Conservation (phyloP, 176 grass and related monocot species). For the Hsuehochloa calcarea region DNA sequence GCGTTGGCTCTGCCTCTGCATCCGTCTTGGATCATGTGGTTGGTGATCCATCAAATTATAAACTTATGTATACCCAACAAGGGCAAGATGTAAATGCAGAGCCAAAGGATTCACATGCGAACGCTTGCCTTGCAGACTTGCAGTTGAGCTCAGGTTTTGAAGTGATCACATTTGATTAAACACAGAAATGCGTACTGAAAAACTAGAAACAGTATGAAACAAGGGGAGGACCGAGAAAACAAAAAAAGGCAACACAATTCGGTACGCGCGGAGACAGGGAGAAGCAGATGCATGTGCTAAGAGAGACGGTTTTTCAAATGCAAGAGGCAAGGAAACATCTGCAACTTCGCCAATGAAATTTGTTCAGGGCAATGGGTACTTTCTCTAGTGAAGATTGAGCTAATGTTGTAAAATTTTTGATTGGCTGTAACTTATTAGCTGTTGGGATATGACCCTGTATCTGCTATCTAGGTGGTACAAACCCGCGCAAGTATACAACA, state of each 20-base stretch:
- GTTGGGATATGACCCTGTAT: neutral
- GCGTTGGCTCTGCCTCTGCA: neutral
- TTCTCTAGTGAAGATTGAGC: neutral
- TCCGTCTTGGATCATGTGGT: neutral
- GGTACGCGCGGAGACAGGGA: neutral
- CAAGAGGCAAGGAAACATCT: neutral
- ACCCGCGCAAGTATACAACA: constrained; percentile 42
- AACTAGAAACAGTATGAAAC: neutral
- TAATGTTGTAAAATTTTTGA: constrained; percentile 21
- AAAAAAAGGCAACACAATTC: neutral
- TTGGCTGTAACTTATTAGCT: constrained; percentile 11
- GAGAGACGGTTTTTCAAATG: neutral
- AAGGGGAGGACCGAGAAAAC: neutral
- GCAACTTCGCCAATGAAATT: neutral
- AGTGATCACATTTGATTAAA: neutral
- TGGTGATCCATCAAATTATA: neutral
- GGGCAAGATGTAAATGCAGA: neutral
- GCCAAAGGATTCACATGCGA: neutral
- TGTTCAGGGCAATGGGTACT: neutral
- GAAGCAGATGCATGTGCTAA: neutral
- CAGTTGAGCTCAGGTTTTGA: neutral
- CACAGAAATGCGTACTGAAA: neutral
- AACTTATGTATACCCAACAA: neutral
- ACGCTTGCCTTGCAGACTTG: neutral
- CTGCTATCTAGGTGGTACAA: constrained; percentile 15